Evolutionary conservation across 2,329 filamentous ascomycete species (phyloP), one percentile per base, ranked within the genome.

Genomic region (Thielaviopsis populi): DNA sequence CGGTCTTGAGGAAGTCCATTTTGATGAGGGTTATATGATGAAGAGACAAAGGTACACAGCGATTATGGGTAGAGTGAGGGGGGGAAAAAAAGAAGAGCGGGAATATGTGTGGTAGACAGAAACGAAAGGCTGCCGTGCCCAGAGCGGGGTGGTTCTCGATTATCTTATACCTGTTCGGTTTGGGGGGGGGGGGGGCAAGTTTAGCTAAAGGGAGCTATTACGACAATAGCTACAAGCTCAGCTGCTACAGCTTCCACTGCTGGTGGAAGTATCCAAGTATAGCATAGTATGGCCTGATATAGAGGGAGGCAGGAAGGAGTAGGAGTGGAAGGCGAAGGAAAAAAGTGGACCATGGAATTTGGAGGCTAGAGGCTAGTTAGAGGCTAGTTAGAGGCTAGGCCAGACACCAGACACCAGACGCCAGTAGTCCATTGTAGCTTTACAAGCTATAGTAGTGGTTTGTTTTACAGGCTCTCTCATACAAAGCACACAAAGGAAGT

Each of bases 1-100:
- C 64, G 40, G 27, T 66, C 61, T 66, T 66, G 43, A 66, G 54
- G 37, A 63, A 66, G 33, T 66, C 64, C 64, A 66, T 66, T 27
- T 27, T 63, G 40, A 22, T 30, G 27, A 46, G 41, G 19, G 11
- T 10, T 13, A 17, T 41, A n/a, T 27, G 40, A 22, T 17, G 22
- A 54, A 24, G 15, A 40, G 17, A 24, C 17, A 19, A 41, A 17
- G 24, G 19, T 59, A 30, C 6, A n/a, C 17, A 60, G 11, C 22
- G 15, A 60, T 13, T 24, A 60, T 13, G 24, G 8, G 30, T 19
- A 13, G 24, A 24, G 42, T 15, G 15, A 41, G 54, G 33, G 15
- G 43, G n/a, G 37, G 40, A 27, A 22, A 8, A 46, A 37, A 19
- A 17, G 15, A 48, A 48, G 48, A 24, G 19, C 15, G 30, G 27